Conservation (phyloP, 305 asterid genomes). For the Fraxinus paxiana region DNA sequence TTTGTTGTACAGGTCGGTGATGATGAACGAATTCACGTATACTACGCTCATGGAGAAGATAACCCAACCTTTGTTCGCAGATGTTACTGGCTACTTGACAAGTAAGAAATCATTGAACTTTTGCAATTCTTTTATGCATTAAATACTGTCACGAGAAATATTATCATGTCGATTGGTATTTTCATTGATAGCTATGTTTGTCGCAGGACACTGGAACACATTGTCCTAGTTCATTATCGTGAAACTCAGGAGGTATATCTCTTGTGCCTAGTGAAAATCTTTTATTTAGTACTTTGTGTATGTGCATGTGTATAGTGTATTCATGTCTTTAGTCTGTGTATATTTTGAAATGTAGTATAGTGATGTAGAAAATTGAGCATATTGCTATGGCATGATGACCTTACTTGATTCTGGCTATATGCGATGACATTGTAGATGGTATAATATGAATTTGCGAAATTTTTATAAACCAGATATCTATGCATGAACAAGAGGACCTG, state of each 20-base stretch:
- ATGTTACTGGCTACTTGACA: conserved; percentile 98
- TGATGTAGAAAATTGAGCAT: neutral
- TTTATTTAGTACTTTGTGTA: neutral
- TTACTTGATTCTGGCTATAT: conserved; percentile 1
- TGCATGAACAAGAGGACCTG: neutral
- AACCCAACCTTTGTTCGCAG: conserved; percentile 90
- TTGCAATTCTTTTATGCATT: conserved; percentile 15
- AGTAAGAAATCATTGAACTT: conserved; percentile 50
- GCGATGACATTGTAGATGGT: neutral
- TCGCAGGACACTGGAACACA: conserved; percentile 83
- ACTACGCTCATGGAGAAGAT: conserved; percentile 97
- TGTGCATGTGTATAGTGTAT: neutral
- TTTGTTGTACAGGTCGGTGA: conserved; percentile 69
- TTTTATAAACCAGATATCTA: neutral
- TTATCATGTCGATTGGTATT: conserved; percentile 5
- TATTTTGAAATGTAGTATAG: neutral
- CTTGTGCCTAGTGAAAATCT: conserved; percentile 16
- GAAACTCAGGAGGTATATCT: conserved; percentile 90
- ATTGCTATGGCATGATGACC: neutral
- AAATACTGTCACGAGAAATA: conserved; percentile 13
- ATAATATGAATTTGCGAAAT: neutral
- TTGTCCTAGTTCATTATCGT: conserved; percentile 96
- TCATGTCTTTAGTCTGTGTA: neutral
- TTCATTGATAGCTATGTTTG: conserved; percentile 18
- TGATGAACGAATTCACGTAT: conserved; percentile 95